phyloP scores from a whole-genome alignment of 352 stramenopile genomes.

The Globisporangium nunn region DNA sequence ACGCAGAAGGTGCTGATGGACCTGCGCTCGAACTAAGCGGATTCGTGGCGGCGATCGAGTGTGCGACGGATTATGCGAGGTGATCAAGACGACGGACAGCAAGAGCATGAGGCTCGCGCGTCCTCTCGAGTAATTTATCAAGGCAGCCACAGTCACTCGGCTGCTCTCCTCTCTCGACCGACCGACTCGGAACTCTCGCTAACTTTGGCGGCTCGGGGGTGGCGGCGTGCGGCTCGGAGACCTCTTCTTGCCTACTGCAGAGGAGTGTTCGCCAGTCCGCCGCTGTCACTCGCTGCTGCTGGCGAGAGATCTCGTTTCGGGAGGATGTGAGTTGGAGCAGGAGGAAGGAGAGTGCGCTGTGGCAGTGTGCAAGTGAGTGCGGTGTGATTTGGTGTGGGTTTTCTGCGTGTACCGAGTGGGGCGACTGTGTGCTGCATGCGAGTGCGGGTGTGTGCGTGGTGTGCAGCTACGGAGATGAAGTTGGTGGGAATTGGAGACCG shows the following conservation, averaged over 20 bases:
- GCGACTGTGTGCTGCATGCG: background rate
- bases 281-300: background rate
- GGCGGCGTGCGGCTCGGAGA: background rate
- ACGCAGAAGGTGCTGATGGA: conserved; percentile 74
- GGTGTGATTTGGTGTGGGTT: conserved; percentile 8
- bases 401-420: background rate
- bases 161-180: background rate
- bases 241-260: conserved; percentile 9
- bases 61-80: background rate
- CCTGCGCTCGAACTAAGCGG: conserved; percentile 38
- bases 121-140: conserved; percentile 21
- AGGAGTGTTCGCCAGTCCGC: background rate
- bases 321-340: background rate
- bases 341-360: background rate
- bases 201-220: background rate
- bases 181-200: background rate
- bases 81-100: conserved; percentile 1
- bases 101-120: conserved; percentile 20
- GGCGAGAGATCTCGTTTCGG: background rate
- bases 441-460: background rate
- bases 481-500: too few relatives aligned
- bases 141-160: conserved; percentile 4
- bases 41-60: conserved; percentile 1
- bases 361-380: background rate
- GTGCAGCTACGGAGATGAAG: background rate